Percentiles rank a stretch among this genome's conserved stretches.
Evolutionary conservation across 768 basidiomycete species (phyloP).

Genomic region (Amanita inopinata): DNA sequence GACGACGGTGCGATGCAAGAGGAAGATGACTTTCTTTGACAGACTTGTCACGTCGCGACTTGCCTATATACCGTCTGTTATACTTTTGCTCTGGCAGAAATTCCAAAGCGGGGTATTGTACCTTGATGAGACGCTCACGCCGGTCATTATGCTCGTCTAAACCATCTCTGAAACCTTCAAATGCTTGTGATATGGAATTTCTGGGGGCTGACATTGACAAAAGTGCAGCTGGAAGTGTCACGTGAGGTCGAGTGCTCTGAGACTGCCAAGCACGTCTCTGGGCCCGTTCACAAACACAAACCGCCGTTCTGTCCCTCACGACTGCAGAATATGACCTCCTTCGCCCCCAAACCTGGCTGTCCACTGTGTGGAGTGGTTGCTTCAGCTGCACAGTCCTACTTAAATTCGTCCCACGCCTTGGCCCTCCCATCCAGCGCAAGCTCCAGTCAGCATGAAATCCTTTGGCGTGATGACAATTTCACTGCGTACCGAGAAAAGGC

Average conservation of each 20-base stretch:
- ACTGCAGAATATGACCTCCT: slow-evolving; percentile 16
- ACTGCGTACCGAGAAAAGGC: slow-evolving; percentile 63
- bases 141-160: slow-evolving; percentile 82
- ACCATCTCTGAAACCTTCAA: slow-evolving; percentile 56
- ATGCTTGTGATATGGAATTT: slow-evolving; percentile 19
- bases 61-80: slow-evolving; percentile 31
- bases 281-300: too few species aligned
- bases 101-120: slow-evolving; percentile 16
- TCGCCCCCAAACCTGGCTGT: slow-evolving; percentile 57
- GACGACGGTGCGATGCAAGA: slow-evolving; percentile 63
- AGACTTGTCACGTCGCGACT: slow-evolving; percentile 84
- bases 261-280: too few species aligned
- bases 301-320: slow-evolving; percentile 5
- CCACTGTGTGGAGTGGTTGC: slow-evolving; percentile 71
- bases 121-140: slow-evolving; percentile 88
- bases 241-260: too few species aligned
- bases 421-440: slow-evolving; percentile 29
- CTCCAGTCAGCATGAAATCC: slow-evolving; percentile 45
- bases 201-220: background rate
- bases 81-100: background rate
- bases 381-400: slow-evolving; percentile 34
- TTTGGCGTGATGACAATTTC: slow-evolving; percentile 73
- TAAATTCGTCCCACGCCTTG: slow-evolving; percentile 35
- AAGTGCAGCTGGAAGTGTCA: background rate
- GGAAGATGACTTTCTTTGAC: slow-evolving; percentile 91